Conservation (phyloP, 2,329 filamentous ascomycete genomes). For the Cyphellophora europaea region DNA sequence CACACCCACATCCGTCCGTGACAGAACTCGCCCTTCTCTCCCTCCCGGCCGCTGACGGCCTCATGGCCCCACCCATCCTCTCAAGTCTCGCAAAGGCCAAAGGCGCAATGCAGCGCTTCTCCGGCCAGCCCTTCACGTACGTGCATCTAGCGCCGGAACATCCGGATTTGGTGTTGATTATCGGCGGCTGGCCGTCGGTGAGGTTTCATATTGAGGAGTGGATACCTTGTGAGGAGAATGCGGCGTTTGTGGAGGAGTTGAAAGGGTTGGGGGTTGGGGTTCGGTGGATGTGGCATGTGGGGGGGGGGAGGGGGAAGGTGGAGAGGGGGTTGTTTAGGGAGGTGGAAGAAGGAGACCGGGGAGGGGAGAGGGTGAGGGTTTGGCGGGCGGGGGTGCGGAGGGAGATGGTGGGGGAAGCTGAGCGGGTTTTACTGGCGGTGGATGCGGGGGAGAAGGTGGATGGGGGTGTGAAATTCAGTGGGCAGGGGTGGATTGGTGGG, state of each 20-base stretch:
- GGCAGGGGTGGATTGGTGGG: too few species aligned
- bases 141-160: slow-evolving; percentile 35
- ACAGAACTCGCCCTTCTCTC: too few species aligned
- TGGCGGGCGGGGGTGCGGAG: slow-evolving; percentile 3
- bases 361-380: too few species aligned
- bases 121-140: slow-evolving; percentile 27
- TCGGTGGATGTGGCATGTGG: slow-evolving; percentile 34
- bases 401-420: slow-evolving; percentile 6
- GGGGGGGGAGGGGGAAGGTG: slow-evolving; percentile 22
- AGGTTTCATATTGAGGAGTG: slow-evolving; percentile 32
- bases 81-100: slow-evolving; percentile 28
- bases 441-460: slow-evolving; percentile 4
- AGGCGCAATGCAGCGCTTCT: slow-evolving; percentile 27
- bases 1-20: too few species aligned
- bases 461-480: slow-evolving; percentile 22
- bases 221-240: slow-evolving; percentile 33
- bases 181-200: slow-evolving; percentile 37
- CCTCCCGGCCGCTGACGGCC: too few species aligned
- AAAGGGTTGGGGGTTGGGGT: slow-evolving; percentile 28
- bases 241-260: slow-evolving; percentile 27
- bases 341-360: slow-evolving; percentile 18
- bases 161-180: slow-evolving; percentile 31
- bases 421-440: slow-evolving; percentile 3
- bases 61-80: too few species aligned
- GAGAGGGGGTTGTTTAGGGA: slow-evolving; percentile 15